Evolutionary conservation across 23 red algal species (phyloP).

Genomic region (Gracilariopsis chorda): DNA sequence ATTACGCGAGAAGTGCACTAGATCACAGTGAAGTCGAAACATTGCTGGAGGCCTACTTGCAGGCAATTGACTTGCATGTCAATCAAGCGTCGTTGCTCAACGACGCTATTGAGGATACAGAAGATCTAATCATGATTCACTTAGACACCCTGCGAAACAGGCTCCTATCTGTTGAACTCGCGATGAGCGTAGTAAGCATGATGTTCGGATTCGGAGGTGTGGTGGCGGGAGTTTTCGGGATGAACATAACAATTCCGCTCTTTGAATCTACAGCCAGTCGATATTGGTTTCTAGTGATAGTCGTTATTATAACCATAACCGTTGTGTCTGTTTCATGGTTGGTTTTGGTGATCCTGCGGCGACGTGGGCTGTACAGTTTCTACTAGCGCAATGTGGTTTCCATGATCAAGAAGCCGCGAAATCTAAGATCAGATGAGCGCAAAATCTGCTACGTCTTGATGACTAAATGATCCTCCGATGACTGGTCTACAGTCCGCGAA

Average conservation of each 20-base stretch:
- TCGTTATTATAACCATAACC: constrained; percentile 38
- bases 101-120: constrained; percentile 76
- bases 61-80: constrained; percentile 60
- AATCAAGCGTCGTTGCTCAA: constrained; percentile 73
- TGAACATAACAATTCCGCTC: constrained; percentile 71
- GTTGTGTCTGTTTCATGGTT: constrained; percentile 38
- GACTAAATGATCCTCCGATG: too few relatives aligned
- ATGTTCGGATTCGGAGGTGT: constrained; percentile 52
- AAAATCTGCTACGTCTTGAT: too few relatives aligned
- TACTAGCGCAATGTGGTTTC: too few relatives aligned
- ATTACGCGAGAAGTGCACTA: constrained; percentile 11
- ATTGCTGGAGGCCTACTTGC: constrained; percentile 83
- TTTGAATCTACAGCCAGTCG: constrained; percentile 27
- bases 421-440: too few relatives aligned
- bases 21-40: constrained; percentile 85
- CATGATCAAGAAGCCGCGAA: too few relatives aligned
- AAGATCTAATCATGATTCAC: constrained; percentile 75
- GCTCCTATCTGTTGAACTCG: constrained; percentile 59
- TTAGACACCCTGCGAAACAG: constrained; percentile 82
- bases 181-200: constrained; percentile 59
- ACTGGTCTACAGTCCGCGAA: too few relatives aligned
- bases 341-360: constrained; percentile 26
- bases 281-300: constrained; percentile 59
- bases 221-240: constrained; percentile 79
- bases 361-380: constrained; percentile 68